Base-by-base conservation (phyloP, 169 alveolate species). In the Cryptosporidium baileyi region DNA sequence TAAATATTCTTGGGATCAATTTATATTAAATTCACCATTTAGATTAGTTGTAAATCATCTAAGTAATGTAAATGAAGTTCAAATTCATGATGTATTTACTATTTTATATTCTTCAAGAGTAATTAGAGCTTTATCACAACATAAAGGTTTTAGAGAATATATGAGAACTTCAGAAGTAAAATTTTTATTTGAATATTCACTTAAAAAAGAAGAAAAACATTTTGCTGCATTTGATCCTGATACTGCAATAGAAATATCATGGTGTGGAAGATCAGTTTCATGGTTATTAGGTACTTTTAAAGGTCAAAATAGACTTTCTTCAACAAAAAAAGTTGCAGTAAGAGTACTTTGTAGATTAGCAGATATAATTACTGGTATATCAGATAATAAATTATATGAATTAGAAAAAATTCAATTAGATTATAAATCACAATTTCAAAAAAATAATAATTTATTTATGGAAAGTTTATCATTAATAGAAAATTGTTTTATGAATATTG, bases 191-290 rank as follows among this genome's bases (percentile, higher is more conserved):
- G 85, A 74, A 57, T 54, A 74, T 54, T 74, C 85, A 24, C 22
- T 74, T 2, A 74, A 74, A 74, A 74, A 74, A 28, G 85, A 74
- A 60, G 85, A 74, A 51, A 51, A 38, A 36, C 34, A 74, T 57
- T 74, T 74, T 13, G 85, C 74, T 52, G 85, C 85, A 22, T 74
- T 54, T 57, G 85, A 74, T 41, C 85, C 85, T 2, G 85, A 74
- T 19, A 74, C 85, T 9, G 65, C 85, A 8, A 52, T 74, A 54
- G 85, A 74, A 38, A 22, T 74, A 28, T 74, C 85, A 6, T 74
- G 85, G 85, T 49, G 60, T 7, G 85, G 85, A 19, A 74, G 85
- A 38, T 74, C 85, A 1, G 57, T 57, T 6, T 24, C 24, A 5
- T 34, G 60, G 38, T 41, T 74, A n/a, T 28, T 74, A 7, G 85